These are phyloP conservation scores for Tuber melanosporum DNA, from an alignment of 495 filamentous ascomycete species.

Conservation along the genomic window DNA sequence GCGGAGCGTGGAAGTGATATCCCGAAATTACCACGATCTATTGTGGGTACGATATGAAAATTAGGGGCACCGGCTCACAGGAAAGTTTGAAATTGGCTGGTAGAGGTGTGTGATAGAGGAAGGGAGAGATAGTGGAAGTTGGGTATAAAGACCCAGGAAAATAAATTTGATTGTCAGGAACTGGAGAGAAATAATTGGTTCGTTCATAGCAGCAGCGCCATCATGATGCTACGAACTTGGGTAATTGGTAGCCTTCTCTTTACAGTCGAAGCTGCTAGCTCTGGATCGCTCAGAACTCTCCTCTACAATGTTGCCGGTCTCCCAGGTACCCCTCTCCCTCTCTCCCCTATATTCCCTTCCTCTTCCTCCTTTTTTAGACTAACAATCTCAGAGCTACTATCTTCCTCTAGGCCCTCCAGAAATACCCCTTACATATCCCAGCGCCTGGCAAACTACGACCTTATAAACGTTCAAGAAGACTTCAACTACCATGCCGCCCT, in stretches of 20 bases:
- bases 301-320: neutral
- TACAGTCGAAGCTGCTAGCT: neutral
- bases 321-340: neutral
- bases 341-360: neutral
- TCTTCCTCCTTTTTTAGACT: neutral
- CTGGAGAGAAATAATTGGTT: neutral
- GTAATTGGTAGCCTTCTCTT: neutral
- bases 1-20: neutral
- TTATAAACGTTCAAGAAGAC: too few species aligned
- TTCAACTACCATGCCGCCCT: too few species aligned
- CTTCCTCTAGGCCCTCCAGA: too few species aligned
- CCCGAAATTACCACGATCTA: neutral
- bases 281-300: neutral
- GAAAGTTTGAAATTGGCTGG: neutral
- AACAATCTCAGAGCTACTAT: neutral
- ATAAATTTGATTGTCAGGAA: neutral
- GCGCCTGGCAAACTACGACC: too few species aligned
- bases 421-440: too few species aligned
- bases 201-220: neutral
- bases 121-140: neutral
- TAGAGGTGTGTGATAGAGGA: neutral
- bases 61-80: neutral
- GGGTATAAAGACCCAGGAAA: neutral
- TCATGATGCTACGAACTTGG: neutral
- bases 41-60: neutral